Evolutionary conservation across 345 rosid species (phyloP), one percentile per base, ranked within the genome.

Genomic region (Arabidopsis arenosa): DNA sequence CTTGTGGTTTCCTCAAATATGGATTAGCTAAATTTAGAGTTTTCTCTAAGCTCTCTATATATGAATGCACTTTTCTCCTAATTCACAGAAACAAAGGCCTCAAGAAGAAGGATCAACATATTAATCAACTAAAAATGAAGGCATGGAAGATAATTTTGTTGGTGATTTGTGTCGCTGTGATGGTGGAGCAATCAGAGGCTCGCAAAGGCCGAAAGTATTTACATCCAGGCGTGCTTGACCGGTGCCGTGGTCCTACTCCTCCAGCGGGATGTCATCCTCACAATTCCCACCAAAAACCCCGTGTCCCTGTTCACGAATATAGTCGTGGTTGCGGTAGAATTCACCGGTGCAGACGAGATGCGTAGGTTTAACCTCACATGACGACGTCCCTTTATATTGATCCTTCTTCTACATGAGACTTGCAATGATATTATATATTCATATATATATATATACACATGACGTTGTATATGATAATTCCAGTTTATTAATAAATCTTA

Each of bases 181-280:
- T 75, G 37, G 23, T 48, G n/a, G 26, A 39, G 3, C 73, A 66
- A 58, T 37, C 79, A 47, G 73, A 75, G 14, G 72, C 59, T 54
- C 1, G 0, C 0, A 1, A 3, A 4, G 32, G 9, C 15, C 53
- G 36, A 1, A 73, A 54, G 35, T 44, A 12, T 64, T 4, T 73
- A 33, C 13, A 2, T 12, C 55, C 55, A 45, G 40, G 18, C 37
- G 9, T 65, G 11, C 0, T 45, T n/a, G 2, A 2, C n/a, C 35
- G 28, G 9, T 75, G 79, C 26, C 9, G 0, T 32, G 12, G 51
- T 36, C 52, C 40, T 43, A 37, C 66, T 47, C 78, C 66, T 56
- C 78, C 72, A 0, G 14, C 59, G 0, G 49, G 40, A 64, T 74
- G 78, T 18, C 9, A 32, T 17, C 45, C 15, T 28, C 26, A 2